phyloP scores from a whole-genome alignment of 495 filamentous ascomycete genomes.

The Penicillium nucicola region DNA sequence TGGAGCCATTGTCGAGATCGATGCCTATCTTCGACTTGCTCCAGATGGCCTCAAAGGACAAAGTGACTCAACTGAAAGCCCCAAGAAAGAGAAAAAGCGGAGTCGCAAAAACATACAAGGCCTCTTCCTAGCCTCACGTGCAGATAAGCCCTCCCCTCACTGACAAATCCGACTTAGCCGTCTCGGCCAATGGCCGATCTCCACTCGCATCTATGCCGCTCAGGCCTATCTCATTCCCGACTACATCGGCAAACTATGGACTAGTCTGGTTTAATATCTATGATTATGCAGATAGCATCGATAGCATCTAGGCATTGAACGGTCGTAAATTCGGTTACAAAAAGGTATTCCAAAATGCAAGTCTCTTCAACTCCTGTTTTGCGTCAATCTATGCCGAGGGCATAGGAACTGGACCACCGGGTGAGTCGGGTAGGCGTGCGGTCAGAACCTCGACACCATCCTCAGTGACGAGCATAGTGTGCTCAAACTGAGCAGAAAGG shows the following conservation, averaged over 20 bases:
- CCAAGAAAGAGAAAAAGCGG: neutral
- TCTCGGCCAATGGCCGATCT: neutral
- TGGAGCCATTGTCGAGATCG: constrained; percentile 22
- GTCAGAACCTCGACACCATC: constrained; percentile 92
- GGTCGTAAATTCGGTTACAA: constrained; percentile 16
- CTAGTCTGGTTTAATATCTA: neutral
- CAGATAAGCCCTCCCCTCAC: constrained; percentile 13
- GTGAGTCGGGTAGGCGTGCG: constrained; percentile 74
- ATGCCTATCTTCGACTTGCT: neutral
- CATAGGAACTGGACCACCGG: constrained; percentile 78
- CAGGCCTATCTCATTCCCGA: neutral
- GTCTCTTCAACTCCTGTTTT: constrained; percentile 10
- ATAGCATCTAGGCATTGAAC: constrained; percentile 10
- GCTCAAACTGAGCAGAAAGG: constrained; percentile 86
- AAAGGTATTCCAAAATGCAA: constrained; percentile 21
- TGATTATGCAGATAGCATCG: neutral
- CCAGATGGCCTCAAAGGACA: constrained; percentile 1
- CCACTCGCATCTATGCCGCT: neutral
- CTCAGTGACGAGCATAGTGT: constrained; percentile 91
- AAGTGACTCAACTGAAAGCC: neutral
- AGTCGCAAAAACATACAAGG: neutral
- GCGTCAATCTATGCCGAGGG: constrained; percentile 29
- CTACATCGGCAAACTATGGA: neutral
- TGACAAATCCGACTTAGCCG: constrained; percentile 1
- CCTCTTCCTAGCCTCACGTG: constrained; percentile 10